Percentiles rank a stretch among this genome's conserved stretches.
phyloP scores from a whole-genome alignment of 2,329 filamentous ascomycete genomes.

The Fusarium abutilonis region DNA sequence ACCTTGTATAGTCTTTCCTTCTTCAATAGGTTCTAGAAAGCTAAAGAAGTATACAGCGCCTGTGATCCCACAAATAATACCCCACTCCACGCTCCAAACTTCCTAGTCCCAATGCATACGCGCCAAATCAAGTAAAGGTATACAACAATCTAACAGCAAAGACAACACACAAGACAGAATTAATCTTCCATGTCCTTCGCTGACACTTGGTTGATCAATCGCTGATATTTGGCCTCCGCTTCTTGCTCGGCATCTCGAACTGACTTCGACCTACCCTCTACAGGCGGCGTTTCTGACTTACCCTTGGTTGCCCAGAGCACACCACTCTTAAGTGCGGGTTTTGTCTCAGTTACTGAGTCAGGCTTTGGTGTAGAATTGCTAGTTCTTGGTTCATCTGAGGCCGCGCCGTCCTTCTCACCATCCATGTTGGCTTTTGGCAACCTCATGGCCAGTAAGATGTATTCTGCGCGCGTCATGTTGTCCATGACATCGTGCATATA shows the following conservation, averaged over 20 bases:
- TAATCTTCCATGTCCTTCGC: constrained; percentile 47
- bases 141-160: constrained; percentile 7
- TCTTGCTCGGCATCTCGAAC: constrained; percentile 50
- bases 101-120: constrained; percentile 26
- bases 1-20: constrained; percentile 1
- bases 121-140: constrained; percentile 29
- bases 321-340: constrained; percentile 39
- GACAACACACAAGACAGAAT: neutral
- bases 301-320: constrained; percentile 52
- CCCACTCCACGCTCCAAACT: constrained; percentile 40
- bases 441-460: constrained; percentile 73
- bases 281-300: constrained; percentile 35
- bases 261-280: constrained; percentile 38
- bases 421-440: constrained; percentile 59
- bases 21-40: constrained; percentile 16
- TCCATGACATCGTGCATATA: constrained; percentile 79
- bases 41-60: constrained; percentile 24
- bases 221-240: constrained; percentile 50
- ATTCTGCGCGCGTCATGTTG: constrained; percentile 74
- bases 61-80: constrained; percentile 17
- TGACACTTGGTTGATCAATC: constrained; percentile 51
- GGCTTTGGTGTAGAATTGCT: constrained; percentile 47
- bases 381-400: constrained; percentile 47
- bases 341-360: constrained; percentile 43
- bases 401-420: constrained; percentile 45